Conservation (phyloP, 306 rosid genomes). For the Cicer arietinum region DNA sequence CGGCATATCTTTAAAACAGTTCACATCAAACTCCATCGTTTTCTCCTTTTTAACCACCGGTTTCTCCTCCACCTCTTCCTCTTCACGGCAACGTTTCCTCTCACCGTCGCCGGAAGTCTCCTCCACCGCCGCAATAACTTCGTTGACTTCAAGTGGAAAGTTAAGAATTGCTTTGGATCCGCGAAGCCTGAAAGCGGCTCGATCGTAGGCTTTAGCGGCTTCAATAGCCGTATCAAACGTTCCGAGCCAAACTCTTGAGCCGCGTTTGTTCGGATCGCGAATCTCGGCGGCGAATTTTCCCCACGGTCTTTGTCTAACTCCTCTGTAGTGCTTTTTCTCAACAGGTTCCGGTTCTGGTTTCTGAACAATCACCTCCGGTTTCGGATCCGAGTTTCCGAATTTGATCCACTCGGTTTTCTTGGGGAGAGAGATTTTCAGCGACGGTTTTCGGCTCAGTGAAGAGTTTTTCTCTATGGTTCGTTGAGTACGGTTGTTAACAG, state of each 20-base stretch:
- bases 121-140: neutral
- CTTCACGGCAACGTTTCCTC: conserved; percentile 58
- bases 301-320: conserved; percentile 86
- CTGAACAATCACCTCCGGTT: conserved; percentile 6
- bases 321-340: conserved; percentile 64
- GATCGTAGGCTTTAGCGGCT: conserved; percentile 85
- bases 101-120: conserved; percentile 7
- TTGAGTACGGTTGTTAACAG: neutral
- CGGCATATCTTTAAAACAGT: conserved; percentile 52
- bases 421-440: conserved; percentile 68
- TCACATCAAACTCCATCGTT: conserved; percentile 39
- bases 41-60: conserved; percentile 61
- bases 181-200: conserved; percentile 80
- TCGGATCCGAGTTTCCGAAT: conserved; percentile 47
- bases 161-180: conserved; percentile 87
- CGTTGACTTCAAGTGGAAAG: conserved; percentile 65
- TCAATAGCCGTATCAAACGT: conserved; percentile 81
- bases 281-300: conserved; percentile 92
- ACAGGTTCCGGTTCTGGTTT: neutral
- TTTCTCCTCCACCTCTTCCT: conserved; percentile 43
- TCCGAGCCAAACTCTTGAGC: conserved; percentile 86
- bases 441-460: conserved; percentile 52
- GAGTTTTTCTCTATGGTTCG: conserved; percentile 13
- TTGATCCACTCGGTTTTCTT: conserved; percentile 70
- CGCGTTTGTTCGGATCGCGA: conserved; percentile 78